Evolutionary conservation across 2,329 filamentous ascomycete species (phyloP), one percentile per base, ranked within the genome.

Genomic region (Venturiaceae sp.): DNA sequence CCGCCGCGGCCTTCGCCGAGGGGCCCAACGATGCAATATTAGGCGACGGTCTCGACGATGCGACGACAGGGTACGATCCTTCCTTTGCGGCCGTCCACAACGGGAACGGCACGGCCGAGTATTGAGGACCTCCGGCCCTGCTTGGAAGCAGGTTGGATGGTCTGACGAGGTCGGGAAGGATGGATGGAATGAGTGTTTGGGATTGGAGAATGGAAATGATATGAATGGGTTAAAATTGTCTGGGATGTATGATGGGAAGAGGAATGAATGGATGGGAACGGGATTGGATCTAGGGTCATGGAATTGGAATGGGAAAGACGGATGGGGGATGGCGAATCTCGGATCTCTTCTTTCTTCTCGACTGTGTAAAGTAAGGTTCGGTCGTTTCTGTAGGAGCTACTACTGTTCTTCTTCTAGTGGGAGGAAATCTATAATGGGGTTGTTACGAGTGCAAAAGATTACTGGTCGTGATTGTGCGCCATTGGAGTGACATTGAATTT

Each of bases 11-110:
- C 59, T 66, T 64, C 58, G 62, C 66, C 47, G 72, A 71, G 64
- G 64, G 66, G 64, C 64, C 71, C 64, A 74, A 74, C 64, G 70
- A 69, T 65, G 68, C 72, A 67, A 69, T 75, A 64, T 66, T 78
- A 63, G 71, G 69, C 66, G 71, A 67, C 66, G 69, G 73, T 33
- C 68, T 74, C 64, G 75, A 78, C 57, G 69, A 72, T 61, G 66
- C 69, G 61, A 67, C 66, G 52, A 75, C 75, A 32, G 66, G 71
- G 44, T 74, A 74, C 61, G 72, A 71, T 46, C 73, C 73, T 65
- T 64, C 67, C 55, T 70, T 74, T 41, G 39, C 28, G 11, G 41
- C 39, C 11, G 21, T 44, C 53, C 70, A 73, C 69, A 72, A 73
- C 65, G 71, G 68, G 39, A 73, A 72, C 64, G 70, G 71, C 58